Conservation (phyloP, 31 red algal genomes). For the Odonthalia washingtoniensis region DNA sequence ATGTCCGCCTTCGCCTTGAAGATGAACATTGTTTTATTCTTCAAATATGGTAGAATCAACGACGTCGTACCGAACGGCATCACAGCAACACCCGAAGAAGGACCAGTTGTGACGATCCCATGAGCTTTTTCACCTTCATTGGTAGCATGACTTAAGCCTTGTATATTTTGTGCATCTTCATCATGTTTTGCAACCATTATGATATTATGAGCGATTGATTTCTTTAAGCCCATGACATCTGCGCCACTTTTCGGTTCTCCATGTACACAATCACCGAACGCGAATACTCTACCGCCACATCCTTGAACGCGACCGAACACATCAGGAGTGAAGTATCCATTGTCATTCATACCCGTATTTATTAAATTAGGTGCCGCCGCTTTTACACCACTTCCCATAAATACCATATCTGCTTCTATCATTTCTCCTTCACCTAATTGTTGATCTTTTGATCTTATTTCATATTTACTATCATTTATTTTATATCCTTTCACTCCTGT, state of each 20-base stretch:
- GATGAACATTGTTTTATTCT: conserved; percentile 76
- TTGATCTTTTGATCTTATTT: conserved; percentile 28
- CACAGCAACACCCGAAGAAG: conserved; percentile 40
- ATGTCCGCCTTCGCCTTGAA: conserved; percentile 46
- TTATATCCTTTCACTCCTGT: conserved; percentile 36
- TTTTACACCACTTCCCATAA: conserved; percentile 33
- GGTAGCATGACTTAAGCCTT: neutral
- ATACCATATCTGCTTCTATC: conserved; percentile 36
- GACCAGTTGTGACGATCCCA: conserved; percentile 46
- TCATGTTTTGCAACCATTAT: conserved; percentile 19
- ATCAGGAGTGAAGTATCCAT: conserved; percentile 57
- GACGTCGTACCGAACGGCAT: conserved; percentile 52
- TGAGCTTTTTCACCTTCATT: neutral
- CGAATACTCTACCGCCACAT: conserved; percentile 48
- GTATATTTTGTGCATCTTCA: neutral
- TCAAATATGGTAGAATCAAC: conserved; percentile 36
- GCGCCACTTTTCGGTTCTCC: conserved; percentile 36
- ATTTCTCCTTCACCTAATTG: too few species aligned
- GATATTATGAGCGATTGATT: conserved; percentile 49
- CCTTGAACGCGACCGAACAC: conserved; percentile 49
- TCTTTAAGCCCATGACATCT: conserved; percentile 38
- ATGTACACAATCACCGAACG: conserved; percentile 62
- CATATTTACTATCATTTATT: conserved; percentile 33
- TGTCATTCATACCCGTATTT: conserved; percentile 25
- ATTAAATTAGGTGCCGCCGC: neutral